phyloP scores from a whole-genome alignment of 78 protist species.

The Parvularia atlantis region DNA sequence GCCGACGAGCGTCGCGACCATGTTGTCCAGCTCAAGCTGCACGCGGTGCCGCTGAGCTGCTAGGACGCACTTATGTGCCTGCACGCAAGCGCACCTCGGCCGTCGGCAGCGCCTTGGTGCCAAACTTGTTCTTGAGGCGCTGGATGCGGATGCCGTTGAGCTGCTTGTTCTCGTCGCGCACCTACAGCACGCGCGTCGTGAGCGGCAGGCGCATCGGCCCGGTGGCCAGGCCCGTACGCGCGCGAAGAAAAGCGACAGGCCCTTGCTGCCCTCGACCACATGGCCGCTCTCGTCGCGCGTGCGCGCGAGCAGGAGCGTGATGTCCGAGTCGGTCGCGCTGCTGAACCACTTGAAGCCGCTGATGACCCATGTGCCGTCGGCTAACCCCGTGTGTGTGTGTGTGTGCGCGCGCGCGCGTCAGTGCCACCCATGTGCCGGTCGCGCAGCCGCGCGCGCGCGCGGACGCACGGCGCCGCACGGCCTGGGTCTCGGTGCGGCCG shows the following conservation, averaged over 20 bases:
- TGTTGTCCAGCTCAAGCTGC: constrained; percentile 33
- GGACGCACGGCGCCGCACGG: neutral
- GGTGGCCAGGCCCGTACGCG: neutral
- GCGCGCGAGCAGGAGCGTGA: constrained; percentile 44
- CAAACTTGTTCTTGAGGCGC: constrained; percentile 57
- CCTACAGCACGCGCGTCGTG: no score
- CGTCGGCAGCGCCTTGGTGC: constrained; percentile 61
- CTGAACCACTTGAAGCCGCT: constrained; percentile 55
- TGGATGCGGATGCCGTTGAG: constrained; percentile 38
- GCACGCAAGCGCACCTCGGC: constrained; percentile 42
- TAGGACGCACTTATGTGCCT: no score
- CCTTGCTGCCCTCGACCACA: neutral
- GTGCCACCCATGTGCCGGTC: neutral
- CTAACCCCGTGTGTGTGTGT: neutral
- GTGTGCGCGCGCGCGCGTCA: neutral
- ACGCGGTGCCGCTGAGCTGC: no score
- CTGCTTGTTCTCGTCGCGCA: neutral
- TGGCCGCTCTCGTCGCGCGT: constrained; percentile 11
- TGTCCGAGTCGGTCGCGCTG: constrained; percentile 42
- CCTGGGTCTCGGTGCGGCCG: constrained; percentile 36
- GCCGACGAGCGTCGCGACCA: constrained; percentile 19
- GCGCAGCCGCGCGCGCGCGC: no score
- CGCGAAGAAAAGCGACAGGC: neutral
- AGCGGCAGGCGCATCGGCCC: no score
- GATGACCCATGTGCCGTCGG: neutral